Conservation (phyloP, 371 early-diverging fungal species). For the Mucor sp. region DNA sequence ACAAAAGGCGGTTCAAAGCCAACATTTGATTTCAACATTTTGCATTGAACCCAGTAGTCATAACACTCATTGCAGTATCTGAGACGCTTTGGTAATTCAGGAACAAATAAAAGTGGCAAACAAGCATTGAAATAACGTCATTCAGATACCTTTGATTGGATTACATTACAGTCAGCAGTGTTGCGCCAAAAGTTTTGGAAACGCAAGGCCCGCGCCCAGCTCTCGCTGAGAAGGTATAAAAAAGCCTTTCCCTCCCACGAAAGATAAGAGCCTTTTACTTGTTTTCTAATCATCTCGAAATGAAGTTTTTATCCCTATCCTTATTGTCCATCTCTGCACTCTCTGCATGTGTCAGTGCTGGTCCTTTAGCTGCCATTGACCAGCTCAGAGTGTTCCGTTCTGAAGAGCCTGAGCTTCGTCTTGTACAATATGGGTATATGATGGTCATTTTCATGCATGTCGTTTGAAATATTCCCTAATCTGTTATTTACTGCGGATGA, state of each 20-base stretch:
- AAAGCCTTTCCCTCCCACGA: not conserved
- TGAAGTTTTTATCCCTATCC: slow-evolving; percentile 26
- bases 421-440: slow-evolving; percentile 36
- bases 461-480: not conserved
- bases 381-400: slow-evolving; percentile 26
- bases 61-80: too few relatives aligned
- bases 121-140: not conserved
- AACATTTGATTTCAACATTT: too few relatives aligned
- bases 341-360: slow-evolving; percentile 24
- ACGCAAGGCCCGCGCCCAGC: not conserved
- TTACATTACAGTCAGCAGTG: not conserved
- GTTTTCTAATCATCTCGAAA: slow-evolving; percentile 3
- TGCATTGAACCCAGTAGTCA: too few relatives aligned
- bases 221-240: not conserved
- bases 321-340: slow-evolving; percentile 34
- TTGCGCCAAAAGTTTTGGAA: not conserved
- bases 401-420: slow-evolving; percentile 32
- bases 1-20: too few relatives aligned
- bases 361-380: slow-evolving; percentile 30
- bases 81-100: too few relatives aligned
- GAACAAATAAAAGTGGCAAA: not conserved
- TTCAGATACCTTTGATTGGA: not conserved
- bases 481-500: not conserved
- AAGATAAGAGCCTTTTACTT: slow-evolving; percentile 1
- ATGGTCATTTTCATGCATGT: not conserved